phyloP scores from a whole-genome alignment of 73 alveolate genomes.

The Paramecium caudatum region DNA sequence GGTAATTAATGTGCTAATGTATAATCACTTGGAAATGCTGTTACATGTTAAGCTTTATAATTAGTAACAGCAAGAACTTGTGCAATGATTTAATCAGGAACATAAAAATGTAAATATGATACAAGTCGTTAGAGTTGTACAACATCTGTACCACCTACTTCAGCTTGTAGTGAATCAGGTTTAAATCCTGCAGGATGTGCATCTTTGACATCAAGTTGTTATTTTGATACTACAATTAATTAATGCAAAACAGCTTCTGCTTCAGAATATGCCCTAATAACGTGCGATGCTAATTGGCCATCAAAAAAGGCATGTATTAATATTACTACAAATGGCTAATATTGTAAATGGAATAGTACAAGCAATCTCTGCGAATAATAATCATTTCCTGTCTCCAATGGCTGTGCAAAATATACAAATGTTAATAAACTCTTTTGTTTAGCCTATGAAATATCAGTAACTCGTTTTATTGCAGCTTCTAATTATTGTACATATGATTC shows the following conservation, averaged over 20 bases:
- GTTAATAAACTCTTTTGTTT: constrained; percentile 34
- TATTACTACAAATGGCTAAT: background rate
- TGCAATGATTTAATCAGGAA: background rate
- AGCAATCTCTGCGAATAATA: background rate
- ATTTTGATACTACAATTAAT: constrained; percentile 11
- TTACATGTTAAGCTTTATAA: background rate
- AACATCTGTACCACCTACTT: constrained; percentile 19
- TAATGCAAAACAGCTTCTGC: background rate
- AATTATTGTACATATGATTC: constrained; percentile 7
- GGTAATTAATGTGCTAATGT: constrained; percentile 17
- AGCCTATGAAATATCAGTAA: background rate
- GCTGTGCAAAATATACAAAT: background rate
- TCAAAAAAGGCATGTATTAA: constrained; percentile 39
- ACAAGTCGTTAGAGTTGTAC: background rate
- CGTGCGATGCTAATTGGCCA: constrained; percentile 24
- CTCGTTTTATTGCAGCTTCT: background rate
- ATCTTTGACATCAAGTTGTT: constrained; percentile 15
- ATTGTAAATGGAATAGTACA: constrained; percentile 28
- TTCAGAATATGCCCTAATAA: background rate
- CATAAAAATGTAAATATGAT: background rate
- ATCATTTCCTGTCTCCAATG: background rate
- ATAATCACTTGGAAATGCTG: background rate
- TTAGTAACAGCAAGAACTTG: constrained; percentile 40
- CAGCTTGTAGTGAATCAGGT: constrained; percentile 26
- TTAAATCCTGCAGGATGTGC: constrained; percentile 48